Evolutionary conservation across 352 stramenopile genomes (phyloP), one percentile per base, ranked within the genome.

Genomic region (Globisporangium apiculatum): DNA sequence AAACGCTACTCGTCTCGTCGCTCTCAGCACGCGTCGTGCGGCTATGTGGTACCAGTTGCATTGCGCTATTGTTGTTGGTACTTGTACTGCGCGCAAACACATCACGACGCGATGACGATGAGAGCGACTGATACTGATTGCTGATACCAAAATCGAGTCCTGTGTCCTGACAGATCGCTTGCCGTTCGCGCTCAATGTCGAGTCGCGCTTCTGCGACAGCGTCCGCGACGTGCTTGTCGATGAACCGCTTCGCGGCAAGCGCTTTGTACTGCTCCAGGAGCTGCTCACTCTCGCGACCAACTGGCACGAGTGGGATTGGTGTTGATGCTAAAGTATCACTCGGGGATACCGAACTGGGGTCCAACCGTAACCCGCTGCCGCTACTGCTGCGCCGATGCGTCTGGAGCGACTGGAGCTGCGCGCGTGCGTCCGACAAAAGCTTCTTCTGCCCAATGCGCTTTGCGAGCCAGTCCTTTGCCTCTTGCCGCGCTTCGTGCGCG

Each of bases 361-460:
- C 18, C 53, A 18, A 14, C 35, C 46, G 43, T 48, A 15, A 15
- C 24, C 6, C 45, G 31, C 51, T 55, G 67, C 36, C 67, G 61
- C 10, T 88, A 73, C 40, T 71, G 45, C 45, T 49, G 4, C 40
- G 40, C 7, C 40, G 40, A 43, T 43, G 40, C 40, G 40, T 77
- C 41, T 76, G 64, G 24, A 55, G 57, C 35, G 70, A 70, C 47
- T 89, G 79, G 10, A 86, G 52, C 45, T 84, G 75, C 7, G 71
- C 72, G 48, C 79, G 70, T 0, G 82, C 75, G 57, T 92, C 82
- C 3, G 76, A 86, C 0, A 92, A 55, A 11, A 92, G 58, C 49
- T 90, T 90, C 61, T 88, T 88, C 56, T 89, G 76, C 7, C 83
- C 80, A 50, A 83, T 85, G 18, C 80, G 75, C 45, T 93, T 91